phyloP scores from a whole-genome alignment of 257 asterid genomes.

The Solanum pennellii region DNA sequence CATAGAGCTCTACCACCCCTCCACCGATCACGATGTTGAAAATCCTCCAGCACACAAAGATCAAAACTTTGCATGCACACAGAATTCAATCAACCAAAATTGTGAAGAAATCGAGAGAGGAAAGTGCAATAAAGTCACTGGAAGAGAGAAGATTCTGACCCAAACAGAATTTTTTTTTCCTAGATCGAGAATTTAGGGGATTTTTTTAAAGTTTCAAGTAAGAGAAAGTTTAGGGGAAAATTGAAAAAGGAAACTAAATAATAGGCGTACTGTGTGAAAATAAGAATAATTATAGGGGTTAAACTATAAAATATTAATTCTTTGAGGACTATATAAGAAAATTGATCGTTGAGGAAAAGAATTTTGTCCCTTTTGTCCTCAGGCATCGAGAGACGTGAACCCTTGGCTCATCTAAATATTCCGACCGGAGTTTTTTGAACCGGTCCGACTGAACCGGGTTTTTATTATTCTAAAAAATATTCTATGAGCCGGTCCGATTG shows the following conservation, averaged over 20 bases:
- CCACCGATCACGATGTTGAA: background rate
- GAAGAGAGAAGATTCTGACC: constrained; percentile 3
- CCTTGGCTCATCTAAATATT: constrained; percentile 16
- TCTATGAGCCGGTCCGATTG: background rate
- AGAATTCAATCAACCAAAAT: background rate
- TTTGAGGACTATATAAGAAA: background rate
- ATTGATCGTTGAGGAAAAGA: constrained; percentile 4
- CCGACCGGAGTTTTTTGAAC: background rate
- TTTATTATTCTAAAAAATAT: no score
- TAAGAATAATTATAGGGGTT: background rate
- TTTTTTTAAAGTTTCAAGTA: background rate
- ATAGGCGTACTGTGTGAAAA: background rate
- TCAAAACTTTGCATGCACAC: background rate
- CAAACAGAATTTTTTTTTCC: background rate
- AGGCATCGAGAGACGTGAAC: constrained; percentile 18
- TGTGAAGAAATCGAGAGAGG: background rate
- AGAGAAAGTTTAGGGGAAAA: background rate
- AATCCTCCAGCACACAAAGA: background rate
- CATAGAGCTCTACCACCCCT: constrained; percentile 2
- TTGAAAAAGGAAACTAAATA: background rate
- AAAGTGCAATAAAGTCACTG: background rate
- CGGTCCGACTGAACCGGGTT: background rate
- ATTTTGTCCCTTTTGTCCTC: constrained; percentile 1
- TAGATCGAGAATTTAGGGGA: constrained; percentile 21
- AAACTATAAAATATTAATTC: background rate